Conservation (phyloP, 2,329 filamentous ascomycete genomes). For the Pleurostoma richardsiae region DNA sequence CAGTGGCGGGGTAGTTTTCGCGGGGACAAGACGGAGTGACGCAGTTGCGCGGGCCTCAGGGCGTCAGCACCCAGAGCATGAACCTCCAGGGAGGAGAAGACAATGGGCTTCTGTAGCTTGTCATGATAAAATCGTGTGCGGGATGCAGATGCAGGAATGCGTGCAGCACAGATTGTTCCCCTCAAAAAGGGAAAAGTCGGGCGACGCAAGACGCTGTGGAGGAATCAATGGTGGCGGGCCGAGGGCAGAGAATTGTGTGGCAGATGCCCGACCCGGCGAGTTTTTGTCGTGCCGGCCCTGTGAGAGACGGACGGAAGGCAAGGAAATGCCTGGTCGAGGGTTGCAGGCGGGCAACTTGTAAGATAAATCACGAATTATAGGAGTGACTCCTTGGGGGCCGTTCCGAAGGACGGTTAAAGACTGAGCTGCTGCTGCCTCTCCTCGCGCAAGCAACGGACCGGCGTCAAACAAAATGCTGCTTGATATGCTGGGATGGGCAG, state of each 20-base stretch:
- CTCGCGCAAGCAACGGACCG: no score
- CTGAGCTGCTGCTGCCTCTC: no score
- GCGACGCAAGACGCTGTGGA: neutral
- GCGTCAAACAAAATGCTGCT: no score
- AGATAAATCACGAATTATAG: no score
- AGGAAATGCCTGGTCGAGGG: conserved; percentile 8
- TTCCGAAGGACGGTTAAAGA: no score
- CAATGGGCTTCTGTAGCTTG: conserved; percentile 32
- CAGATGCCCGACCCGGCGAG: neutral
- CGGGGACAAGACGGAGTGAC: conserved; percentile 15
- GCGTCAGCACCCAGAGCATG: conserved; percentile 35
- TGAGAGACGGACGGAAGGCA: neutral
- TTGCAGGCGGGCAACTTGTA: neutral
- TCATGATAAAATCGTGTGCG: conserved; percentile 35
- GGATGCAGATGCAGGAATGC: conserved; percentile 4
- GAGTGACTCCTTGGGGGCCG: no score
- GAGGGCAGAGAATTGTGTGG: neutral
- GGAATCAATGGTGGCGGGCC: neutral
- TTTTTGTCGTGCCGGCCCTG: neutral
- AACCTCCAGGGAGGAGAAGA: conserved; percentile 40
- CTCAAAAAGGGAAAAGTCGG: neutral
- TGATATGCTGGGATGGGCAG: no score
- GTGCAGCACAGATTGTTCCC: conserved; percentile 5
- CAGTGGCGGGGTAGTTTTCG: conserved; percentile 21
- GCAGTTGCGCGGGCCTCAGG: conserved; percentile 24